phyloP scores from a whole-genome alignment of 306 rosid species.

The Senna tora region DNA sequence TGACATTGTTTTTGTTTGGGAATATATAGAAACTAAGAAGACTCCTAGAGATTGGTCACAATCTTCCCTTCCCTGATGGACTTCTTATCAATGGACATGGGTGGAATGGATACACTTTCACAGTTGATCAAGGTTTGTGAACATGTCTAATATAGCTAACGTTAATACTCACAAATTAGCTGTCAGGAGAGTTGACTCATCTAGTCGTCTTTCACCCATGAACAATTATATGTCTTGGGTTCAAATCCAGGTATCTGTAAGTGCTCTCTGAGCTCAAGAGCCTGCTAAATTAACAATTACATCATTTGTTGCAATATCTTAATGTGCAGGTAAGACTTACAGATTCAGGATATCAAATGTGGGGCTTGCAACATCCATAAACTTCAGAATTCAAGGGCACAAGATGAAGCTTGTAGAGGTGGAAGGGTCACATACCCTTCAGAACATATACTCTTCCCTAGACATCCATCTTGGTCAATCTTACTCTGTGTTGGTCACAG shows the following conservation, averaged over 20 bases:
- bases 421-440: constrained; percentile 97
- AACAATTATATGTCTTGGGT: too few relatives aligned
- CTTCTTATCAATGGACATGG: constrained; percentile 91
- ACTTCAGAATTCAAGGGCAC: constrained; percentile 93
- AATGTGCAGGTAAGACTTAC: constrained; percentile 76
- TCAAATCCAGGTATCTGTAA: too few relatives aligned
- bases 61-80: constrained; percentile 90
- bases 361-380: constrained; percentile 86
- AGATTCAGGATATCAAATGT: constrained; percentile 95
- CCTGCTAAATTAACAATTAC: too few relatives aligned
- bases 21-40: constrained; percentile 66
- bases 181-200: too few relatives aligned
- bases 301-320: constrained; percentile 25
- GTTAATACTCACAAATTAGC: too few relatives aligned
- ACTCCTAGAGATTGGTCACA: constrained; percentile 67
- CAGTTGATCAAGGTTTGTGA: constrained; percentile 77
- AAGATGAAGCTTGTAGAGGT: constrained; percentile 82
- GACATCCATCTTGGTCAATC: constrained; percentile 95
- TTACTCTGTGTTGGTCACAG: constrained; percentile 89
- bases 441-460: constrained; percentile 71
- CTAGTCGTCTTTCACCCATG: too few relatives aligned
- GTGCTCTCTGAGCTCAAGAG: too few relatives aligned
- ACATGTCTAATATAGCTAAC: too few relatives aligned
- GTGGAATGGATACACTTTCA: constrained; percentile 91
- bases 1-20: constrained; percentile 17